Evolutionary conservation across 495 filamentous ascomycete species (phyloP).

Genomic region (Hypoxylon subgilvum): DNA sequence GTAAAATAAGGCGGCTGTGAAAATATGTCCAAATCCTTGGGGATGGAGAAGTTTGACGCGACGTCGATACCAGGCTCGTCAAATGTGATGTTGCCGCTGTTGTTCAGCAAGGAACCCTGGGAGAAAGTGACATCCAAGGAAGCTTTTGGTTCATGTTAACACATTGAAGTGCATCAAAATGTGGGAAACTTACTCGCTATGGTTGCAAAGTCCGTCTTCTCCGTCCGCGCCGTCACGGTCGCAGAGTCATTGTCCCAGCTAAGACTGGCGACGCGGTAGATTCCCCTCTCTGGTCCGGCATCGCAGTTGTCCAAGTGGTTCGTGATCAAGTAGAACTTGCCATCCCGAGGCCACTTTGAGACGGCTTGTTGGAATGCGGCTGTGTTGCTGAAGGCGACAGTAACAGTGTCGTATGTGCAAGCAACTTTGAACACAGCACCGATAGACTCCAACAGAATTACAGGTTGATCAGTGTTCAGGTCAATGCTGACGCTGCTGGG

Average conservation of each 20-base stretch:
- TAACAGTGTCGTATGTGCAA: conserved; percentile 32
- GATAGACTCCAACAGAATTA: conserved; percentile 39
- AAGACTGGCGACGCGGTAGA: conserved; percentile 30
- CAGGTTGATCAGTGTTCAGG: conserved; percentile 35
- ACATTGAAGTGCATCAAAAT: not conserved
- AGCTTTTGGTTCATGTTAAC: conserved; percentile 13
- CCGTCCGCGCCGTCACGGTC: conserved; percentile 26
- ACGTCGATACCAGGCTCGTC: conserved; percentile 37
- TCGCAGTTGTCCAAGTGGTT: conserved; percentile 40
- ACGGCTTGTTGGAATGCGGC: conserved; percentile 29
- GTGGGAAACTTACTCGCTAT: conserved; percentile 36
- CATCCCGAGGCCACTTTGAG: conserved; percentile 28
- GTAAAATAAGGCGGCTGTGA: conserved; percentile 30
- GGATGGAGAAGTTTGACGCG: conserved; percentile 34
- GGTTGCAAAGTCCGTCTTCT: conserved; percentile 21
- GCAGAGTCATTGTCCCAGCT: conserved; percentile 30
- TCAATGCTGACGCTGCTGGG: conserved; percentile 33
- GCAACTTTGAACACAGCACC: conserved; percentile 32
- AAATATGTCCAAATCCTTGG: conserved; percentile 31
- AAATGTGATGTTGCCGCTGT: conserved; percentile 31
- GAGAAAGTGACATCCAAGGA: conserved; percentile 29
- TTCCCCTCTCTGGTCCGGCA: conserved; percentile 33
- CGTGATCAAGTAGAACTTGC: conserved; percentile 38
- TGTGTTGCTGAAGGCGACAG: conserved; percentile 33
- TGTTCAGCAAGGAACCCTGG: conserved; percentile 15